Evolutionary conservation across 1,284 basidiomycete species (phyloP).

Genomic region (Cutaneotrichosporon daszewskae): DNA sequence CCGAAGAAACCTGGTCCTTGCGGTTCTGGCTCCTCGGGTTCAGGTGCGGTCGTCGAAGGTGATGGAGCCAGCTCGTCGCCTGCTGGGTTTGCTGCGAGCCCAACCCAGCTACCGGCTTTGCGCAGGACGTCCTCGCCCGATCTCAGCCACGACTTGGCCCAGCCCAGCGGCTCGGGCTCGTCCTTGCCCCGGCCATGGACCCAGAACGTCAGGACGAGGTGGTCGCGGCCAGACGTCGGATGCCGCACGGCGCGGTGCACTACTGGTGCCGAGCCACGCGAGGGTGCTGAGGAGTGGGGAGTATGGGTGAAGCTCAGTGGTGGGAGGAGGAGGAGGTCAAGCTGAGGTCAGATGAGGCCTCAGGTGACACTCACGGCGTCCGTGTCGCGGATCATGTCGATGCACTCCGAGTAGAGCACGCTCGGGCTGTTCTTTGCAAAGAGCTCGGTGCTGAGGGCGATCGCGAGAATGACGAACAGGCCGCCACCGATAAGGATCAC

Average conservation of each 20-base stretch:
- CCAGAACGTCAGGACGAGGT: slow-evolving; percentile 46
- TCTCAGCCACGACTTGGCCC: slow-evolving; percentile 11
- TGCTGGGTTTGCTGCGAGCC: slow-evolving; percentile 10
- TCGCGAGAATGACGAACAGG: slow-evolving; percentile 71
- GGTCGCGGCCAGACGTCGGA: slow-evolving; percentile 40
- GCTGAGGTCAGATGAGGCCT: slow-evolving; percentile 20
- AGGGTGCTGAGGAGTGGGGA: slow-evolving; percentile 37
- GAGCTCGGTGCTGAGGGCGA: slow-evolving; percentile 78
- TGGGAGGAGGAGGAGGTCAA: slow-evolving; percentile 43
- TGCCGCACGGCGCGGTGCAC: slow-evolving; percentile 35
- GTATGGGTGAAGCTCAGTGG: slow-evolving; percentile 46
- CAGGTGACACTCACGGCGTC: slow-evolving; percentile 53
- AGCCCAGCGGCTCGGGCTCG: slow-evolving; percentile 33
- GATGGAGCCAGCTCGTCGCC: slow-evolving; percentile 1
- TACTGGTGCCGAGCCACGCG: slow-evolving; percentile 40
- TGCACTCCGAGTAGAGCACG: slow-evolving; percentile 78
- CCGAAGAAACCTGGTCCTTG: slow-evolving; percentile 9
- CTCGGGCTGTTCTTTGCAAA: slow-evolving; percentile 91
- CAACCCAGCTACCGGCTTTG: slow-evolving; percentile 3
- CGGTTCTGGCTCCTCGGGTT: slow-evolving; percentile 5
- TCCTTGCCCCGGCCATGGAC: slow-evolving; percentile 44
- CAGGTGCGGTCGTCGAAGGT: not conserved
- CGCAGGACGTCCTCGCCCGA: slow-evolving; percentile 1
- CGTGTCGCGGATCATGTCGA: slow-evolving; percentile 72
- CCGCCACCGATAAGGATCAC: slow-evolving; percentile 79